phyloP scores from a whole-genome alignment of 1,139 yeast species.

The Scheffersomyces segobiensis region DNA sequence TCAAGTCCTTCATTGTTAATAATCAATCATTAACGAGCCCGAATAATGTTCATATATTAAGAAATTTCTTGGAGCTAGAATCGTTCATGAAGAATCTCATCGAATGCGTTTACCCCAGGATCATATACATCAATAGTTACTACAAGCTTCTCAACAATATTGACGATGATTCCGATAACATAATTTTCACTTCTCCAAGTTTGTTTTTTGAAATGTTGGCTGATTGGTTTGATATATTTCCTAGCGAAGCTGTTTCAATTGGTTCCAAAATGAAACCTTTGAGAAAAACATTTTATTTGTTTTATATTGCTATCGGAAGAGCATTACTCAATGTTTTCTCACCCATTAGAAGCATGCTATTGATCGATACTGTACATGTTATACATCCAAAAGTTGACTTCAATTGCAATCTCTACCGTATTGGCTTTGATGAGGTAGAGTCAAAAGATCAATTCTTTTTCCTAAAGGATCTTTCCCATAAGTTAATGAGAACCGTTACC shows the following conservation, averaged over 20 bases:
- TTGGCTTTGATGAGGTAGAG: constrained; percentile 10
- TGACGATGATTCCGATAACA: constrained; percentile 13
- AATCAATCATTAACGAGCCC: constrained; percentile 10
- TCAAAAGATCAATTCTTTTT: constrained; percentile 8
- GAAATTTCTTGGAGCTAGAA: constrained; percentile 26
- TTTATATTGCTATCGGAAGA: constrained; percentile 37
- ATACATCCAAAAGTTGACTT: constrained; percentile 34
- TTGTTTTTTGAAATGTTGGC: constrained; percentile 33
- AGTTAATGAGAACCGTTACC: constrained; percentile 25
- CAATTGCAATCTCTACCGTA: constrained; percentile 21
- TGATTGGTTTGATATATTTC: constrained; percentile 38
- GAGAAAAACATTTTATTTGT: constrained; percentile 35
- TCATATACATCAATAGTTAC: constrained; percentile 24
- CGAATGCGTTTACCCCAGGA: constrained; percentile 27
- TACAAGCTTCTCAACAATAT: constrained; percentile 18
- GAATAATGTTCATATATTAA: constrained; percentile 10
- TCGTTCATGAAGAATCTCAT: constrained; percentile 29
- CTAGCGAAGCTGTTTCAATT: constrained; percentile 33
- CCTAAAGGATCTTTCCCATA: constrained; percentile 14
- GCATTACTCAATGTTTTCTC: constrained; percentile 34
- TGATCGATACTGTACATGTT: constrained; percentile 37
- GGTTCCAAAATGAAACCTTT: constrained; percentile 30
- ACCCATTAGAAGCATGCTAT: constrained; percentile 33
- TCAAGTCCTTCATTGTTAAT: constrained; percentile 20
- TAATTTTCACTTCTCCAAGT: constrained; percentile 24